Percentiles rank a stretch among this genome's conserved stretches.
phyloP scores from a whole-genome alignment of 495 filamentous ascomycete species.

The Aspergillus heteromorphus region DNA sequence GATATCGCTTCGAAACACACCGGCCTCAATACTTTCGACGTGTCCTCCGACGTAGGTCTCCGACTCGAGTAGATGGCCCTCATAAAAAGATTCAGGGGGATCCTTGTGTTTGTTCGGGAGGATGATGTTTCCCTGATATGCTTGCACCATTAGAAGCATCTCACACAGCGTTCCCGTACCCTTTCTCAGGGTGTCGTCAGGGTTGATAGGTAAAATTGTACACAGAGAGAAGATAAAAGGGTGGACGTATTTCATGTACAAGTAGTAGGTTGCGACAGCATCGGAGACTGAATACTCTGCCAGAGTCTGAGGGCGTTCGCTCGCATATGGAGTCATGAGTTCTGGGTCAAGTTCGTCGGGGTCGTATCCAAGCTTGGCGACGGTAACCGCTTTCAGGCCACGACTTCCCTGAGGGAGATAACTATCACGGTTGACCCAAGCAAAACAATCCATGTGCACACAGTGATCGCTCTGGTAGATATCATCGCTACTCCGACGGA shows the following conservation, averaged over 20 bases:
- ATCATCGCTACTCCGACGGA: conserved; percentile 89
- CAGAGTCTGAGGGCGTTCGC: conserved; percentile 84
- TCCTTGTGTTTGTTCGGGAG: conserved; percentile 95
- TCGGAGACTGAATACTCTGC: conserved; percentile 99
- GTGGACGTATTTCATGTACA: conserved; percentile 99
- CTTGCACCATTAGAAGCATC: conserved; percentile 98
- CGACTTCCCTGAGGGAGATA: conserved; percentile 96
- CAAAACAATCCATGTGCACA: conserved; percentile 98
- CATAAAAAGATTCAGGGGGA: conserved; percentile 88
- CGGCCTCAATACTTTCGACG: conserved; percentile 98
- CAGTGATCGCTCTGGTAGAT: conserved; percentile 93
- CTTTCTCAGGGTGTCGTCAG: conserved; percentile 89
- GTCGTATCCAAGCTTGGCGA: conserved; percentile 96
- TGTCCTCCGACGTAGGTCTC: conserved; percentile 98
- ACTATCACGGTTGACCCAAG: conserved; percentile 98
- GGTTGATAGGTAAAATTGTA: conserved; percentile 89
- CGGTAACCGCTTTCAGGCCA: conserved; percentile 95
- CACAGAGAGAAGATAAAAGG: conserved; percentile 98
- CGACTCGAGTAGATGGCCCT: conserved; percentile 90
- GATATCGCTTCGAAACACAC: conserved; percentile 94
- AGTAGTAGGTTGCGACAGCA: conserved; percentile 96
- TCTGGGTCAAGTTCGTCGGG: conserved; percentile 97
- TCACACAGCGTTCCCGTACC: conserved; percentile 97
- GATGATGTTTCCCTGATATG: conserved; percentile 85
- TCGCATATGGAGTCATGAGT: conserved; percentile 93